These are phyloP conservation scores for Coffea canephora DNA, from an alignment of 257 asterid genomes.

Conservation along the genomic window DNA sequence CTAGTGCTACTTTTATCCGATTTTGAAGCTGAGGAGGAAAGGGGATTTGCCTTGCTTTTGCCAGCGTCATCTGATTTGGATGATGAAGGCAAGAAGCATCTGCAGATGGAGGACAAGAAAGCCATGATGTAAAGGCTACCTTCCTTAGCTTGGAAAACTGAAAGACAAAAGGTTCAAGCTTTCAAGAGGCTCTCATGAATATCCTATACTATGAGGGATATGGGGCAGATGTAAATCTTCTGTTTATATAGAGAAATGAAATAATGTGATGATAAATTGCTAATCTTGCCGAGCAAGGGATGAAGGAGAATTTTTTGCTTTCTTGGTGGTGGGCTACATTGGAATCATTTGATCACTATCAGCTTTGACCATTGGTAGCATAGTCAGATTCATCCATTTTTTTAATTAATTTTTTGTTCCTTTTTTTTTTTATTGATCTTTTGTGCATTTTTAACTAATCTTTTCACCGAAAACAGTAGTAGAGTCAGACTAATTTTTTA, in stretches of 20 bases:
- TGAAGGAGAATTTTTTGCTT: background rate
- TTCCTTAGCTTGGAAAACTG: no score
- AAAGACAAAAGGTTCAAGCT: no score
- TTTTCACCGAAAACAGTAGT: no score
- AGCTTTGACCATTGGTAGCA: background rate
- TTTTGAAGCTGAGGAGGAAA: background rate
- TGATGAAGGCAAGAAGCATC: slow-evolving; percentile 14
- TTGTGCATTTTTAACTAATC: no score
- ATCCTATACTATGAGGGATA: no score
- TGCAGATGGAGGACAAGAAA: slow-evolving; percentile 11
- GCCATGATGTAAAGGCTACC: slow-evolving; percentile 7
- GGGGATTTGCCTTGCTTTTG: background rate
- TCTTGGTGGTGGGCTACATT: background rate
- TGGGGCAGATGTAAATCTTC: background rate
- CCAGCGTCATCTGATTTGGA: slow-evolving; percentile 6
- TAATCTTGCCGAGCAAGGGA: background rate
- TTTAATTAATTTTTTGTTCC: no score
- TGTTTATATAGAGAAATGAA: background rate
- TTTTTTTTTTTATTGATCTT: no score
- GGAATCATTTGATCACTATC: background rate
- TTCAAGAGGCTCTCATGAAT: no score
- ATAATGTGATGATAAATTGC: background rate
- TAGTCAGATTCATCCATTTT: no score
- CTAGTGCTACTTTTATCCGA: background rate
- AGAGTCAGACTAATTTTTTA: no score